Evolutionary conservation across 1,139 yeast species (phyloP).

Genomic region (Meyerozyma smithsonii): DNA sequence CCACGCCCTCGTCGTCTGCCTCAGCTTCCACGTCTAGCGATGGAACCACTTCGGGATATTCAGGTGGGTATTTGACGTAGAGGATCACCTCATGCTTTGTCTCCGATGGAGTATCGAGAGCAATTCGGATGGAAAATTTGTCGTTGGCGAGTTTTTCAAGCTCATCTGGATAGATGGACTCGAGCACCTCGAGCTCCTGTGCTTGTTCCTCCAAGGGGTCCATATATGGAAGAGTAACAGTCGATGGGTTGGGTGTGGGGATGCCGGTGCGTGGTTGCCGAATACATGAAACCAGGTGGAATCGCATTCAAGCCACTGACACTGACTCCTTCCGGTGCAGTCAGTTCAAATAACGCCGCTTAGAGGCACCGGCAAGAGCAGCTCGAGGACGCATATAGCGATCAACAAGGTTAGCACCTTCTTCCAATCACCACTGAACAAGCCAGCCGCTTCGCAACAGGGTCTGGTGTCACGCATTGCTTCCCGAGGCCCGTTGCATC

Average conservation of each 20-base stretch:
- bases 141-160: constrained; percentile 40
- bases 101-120: constrained; percentile 57
- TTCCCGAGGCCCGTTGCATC: no score
- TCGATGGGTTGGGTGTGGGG: constrained; percentile 4
- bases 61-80: constrained; percentile 60
- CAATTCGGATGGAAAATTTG: constrained; percentile 42
- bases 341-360: not conserved
- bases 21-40: constrained; percentile 40
- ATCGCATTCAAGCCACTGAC: not conserved
- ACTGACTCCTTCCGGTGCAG: not conserved
- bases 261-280: not conserved
- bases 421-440: no score
- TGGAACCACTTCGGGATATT: constrained; percentile 71
- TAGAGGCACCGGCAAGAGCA: no score
- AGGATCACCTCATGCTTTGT: constrained; percentile 49
- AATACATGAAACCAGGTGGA: not conserved
- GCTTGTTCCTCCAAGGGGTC: constrained; percentile 69
- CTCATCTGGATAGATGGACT: constrained; percentile 93
- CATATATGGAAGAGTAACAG: no score
- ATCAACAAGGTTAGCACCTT: no score
- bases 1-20: constrained; percentile 32
- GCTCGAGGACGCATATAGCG: no score
- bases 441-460: no score
- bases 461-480: no score
- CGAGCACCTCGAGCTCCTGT: constrained; percentile 79